A percentile compares a stretch with the other conserved stretches of the same genome.
phyloP scores from a whole-genome alignment of 1,139 yeast genomes.

The Scheffersomyces parashehatae region DNA sequence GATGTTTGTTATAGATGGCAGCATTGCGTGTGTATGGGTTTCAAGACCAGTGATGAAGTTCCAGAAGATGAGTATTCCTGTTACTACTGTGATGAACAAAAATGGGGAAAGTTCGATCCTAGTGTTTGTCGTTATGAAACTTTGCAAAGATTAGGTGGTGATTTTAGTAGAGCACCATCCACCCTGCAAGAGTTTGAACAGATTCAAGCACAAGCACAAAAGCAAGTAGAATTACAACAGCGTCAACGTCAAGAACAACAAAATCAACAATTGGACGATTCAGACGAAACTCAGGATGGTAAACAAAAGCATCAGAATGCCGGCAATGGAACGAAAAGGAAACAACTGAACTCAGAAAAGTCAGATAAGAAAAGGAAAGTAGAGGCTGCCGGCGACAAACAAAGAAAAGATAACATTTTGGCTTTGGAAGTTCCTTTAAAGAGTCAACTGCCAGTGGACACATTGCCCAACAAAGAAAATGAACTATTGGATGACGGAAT shows the following conservation, averaged over 20 bases:
- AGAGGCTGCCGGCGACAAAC: conserved; percentile 9
- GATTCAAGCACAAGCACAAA: conserved; percentile 5
- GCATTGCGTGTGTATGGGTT: conserved; percentile 87
- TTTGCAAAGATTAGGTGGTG: conserved; percentile 29
- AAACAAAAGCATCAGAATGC: conserved; percentile 1
- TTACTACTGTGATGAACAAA: conserved; percentile 66
- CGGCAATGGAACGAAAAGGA: conserved; percentile 22
- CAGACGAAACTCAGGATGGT: conserved; percentile 7
- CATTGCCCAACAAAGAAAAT: conserved; percentile 40
- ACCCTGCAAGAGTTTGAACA: conserved; percentile 1
- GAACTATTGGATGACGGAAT: conserved; percentile 42
- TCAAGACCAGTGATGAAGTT: conserved; percentile 66
- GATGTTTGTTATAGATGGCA: conserved; percentile 93
- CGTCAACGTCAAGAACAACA: conserved; percentile 7
- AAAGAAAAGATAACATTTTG: conserved; percentile 5
- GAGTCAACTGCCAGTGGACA: conserved; percentile 18
- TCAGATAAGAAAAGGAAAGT: conserved; percentile 26
- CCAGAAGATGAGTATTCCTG: conserved; percentile 83
- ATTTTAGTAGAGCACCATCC: neutral
- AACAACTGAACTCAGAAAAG: conserved; percentile 28
- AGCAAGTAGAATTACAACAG: conserved; percentile 2
- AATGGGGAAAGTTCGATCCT: conserved; percentile 54
- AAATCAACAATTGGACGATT: conserved; percentile 3
- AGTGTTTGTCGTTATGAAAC: conserved; percentile 36
- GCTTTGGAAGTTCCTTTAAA: neutral